Conservation (phyloP, 2,329 filamentous ascomycete species). For the Alternaria sp. region DNA sequence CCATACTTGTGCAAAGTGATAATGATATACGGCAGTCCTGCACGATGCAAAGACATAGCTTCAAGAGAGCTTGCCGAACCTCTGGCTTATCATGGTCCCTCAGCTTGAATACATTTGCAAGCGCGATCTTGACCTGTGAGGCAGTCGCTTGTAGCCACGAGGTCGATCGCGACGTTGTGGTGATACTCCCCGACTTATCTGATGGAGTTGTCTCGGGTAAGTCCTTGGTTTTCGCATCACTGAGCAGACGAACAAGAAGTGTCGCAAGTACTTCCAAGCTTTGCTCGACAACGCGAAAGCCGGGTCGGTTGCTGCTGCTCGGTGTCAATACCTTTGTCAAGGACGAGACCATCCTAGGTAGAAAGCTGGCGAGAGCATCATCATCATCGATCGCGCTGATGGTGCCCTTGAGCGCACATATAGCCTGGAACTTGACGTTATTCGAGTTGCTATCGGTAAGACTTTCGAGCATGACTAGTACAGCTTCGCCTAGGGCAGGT, state of each 20-base stretch:
- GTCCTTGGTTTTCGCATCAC: constrained; percentile 52
- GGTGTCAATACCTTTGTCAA: constrained; percentile 78
- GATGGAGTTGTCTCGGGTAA: constrained; percentile 27
- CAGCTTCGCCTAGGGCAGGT: constrained; percentile 80
- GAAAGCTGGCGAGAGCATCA: constrained; percentile 80
- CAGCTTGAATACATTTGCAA: constrained; percentile 79
- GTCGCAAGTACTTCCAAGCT: constrained; percentile 66
- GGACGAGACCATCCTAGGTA: constrained; percentile 86
- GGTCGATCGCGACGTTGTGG: constrained; percentile 53
- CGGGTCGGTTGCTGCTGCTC: constrained; percentile 67
- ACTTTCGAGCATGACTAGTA: constrained; percentile 81
- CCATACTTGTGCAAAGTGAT: constrained; percentile 70
- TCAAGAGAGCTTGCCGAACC: constrained; percentile 72
- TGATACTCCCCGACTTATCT: constrained; percentile 17
- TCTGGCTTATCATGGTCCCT: constrained; percentile 74
- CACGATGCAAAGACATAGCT: constrained; percentile 76
- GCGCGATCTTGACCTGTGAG: constrained; percentile 81
- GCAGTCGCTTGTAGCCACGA: constrained; percentile 83
- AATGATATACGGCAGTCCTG: constrained; percentile 81
- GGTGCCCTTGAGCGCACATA: constrained; percentile 69
- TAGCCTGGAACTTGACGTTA: constrained; percentile 75
- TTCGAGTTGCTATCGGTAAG: constrained; percentile 70
- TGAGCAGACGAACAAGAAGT: constrained; percentile 56
- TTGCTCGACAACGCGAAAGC: constrained; percentile 69
- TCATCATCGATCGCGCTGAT: constrained; percentile 72